Conservation (phyloP, 192 early-diverging fungal genomes). For the Dissophora ornata region DNA sequence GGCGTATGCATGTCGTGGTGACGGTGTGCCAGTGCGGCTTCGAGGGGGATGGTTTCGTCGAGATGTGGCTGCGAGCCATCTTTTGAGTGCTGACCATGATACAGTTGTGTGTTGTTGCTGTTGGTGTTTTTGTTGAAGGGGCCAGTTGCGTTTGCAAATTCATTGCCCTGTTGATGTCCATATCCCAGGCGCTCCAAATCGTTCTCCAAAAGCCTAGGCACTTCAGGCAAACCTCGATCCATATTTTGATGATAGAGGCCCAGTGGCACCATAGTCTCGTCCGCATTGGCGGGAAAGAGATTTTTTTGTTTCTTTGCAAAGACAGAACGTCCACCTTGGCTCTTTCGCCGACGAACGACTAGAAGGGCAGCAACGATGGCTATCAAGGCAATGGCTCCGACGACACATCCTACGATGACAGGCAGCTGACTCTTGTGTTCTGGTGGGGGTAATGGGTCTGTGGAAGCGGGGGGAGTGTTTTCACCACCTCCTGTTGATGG, state of each 20-base stretch:
- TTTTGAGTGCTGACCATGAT: not conserved
- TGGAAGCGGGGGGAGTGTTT: not conserved
- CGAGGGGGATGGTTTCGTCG: constrained; percentile 37
- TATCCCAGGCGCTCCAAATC: constrained; percentile 27
- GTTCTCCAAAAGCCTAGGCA: constrained; percentile 7
- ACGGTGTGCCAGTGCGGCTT: constrained; percentile 30
- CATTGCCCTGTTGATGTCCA: not conserved
- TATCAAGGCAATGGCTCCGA: constrained; percentile 6
- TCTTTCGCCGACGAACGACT: constrained; percentile 1
- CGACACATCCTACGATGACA: constrained; percentile 21
- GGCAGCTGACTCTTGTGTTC: not conserved
- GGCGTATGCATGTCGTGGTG: constrained; percentile 25
- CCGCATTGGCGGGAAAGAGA: constrained; percentile 33
- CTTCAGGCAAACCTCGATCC: constrained; percentile 20
- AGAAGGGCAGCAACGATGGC: constrained; percentile 5
- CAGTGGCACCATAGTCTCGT: constrained; percentile 35
- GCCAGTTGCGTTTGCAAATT: not conserved
- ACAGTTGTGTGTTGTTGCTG: not conserved
- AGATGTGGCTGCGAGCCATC: constrained; percentile 4
- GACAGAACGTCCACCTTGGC: constrained; percentile 1
- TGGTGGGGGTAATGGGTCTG: too few species aligned
- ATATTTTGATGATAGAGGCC: constrained; percentile 46
- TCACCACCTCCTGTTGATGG: not conserved
- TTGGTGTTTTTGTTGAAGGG: too few species aligned
- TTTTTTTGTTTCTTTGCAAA: constrained; percentile 25